phyloP scores from a whole-genome alignment of 352 stramenopile species.

The Phytophthora uliginosa region DNA sequence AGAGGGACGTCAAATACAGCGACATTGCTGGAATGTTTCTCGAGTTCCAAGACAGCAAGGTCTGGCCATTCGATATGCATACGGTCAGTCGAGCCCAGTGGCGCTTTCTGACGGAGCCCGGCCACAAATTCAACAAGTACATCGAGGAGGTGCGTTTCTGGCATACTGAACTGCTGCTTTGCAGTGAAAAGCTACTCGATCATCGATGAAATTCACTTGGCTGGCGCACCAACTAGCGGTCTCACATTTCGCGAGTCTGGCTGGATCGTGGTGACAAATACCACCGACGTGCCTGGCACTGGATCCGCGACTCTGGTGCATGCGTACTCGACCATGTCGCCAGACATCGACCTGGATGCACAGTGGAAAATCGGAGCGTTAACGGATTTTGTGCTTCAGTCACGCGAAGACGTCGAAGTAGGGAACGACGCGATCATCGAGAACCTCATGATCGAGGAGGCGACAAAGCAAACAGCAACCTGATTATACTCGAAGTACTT shows the following conservation, averaged over 20 bases:
- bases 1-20: slow-evolving; percentile 30
- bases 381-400: slow-evolving; percentile 56
- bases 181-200: slow-evolving; percentile 10
- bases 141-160: slow-evolving; percentile 21
- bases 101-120: slow-evolving; percentile 33
- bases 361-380: slow-evolving; percentile 46
- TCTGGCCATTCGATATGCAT: slow-evolving; percentile 35
- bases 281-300: slow-evolving; percentile 17
- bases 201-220: slow-evolving; percentile 22
- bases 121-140: slow-evolving; percentile 39
- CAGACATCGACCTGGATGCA: slow-evolving; percentile 39
- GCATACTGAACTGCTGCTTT: not conserved
- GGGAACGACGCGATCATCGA: slow-evolving; percentile 37
- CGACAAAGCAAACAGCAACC: slow-evolving; percentile 8
- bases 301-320: slow-evolving; percentile 33
- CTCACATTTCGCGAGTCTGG: slow-evolving; percentile 35
- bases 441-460: slow-evolving; percentile 31
- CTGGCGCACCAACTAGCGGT: slow-evolving; percentile 3
- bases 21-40: slow-evolving; percentile 36
- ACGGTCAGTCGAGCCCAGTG: slow-evolving; percentile 28
- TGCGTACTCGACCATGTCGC: slow-evolving; percentile 36
- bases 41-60: slow-evolving; percentile 39
- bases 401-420: slow-evolving; percentile 31
- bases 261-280: slow-evolving; percentile 43
- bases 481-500: not conserved